Evolutionary conservation across 805 yeast genomes (phyloP), one percentile per base, ranked within the genome.

Genomic region (Wickerhamiella allomyrinae): DNA sequence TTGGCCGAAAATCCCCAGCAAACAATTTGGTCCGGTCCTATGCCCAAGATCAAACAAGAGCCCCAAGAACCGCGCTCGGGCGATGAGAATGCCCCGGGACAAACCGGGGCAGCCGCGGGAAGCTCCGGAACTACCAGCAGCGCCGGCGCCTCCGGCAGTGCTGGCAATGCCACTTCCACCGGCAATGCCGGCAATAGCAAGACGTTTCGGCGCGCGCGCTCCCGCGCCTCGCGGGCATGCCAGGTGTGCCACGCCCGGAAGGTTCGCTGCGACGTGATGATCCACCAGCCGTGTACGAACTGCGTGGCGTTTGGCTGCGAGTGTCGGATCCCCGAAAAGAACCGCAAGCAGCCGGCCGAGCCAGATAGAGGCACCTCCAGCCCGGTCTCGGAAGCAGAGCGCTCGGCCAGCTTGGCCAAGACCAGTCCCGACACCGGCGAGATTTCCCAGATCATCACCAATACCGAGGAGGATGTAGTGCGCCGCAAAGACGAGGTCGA

Each of bases 191-290:
- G 37, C n/a, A 41, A 41, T 11, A 31, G 33, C 17, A 27, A 21
- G 37, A 41, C 45, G 17, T 44, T 50, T 34, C 46, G 53, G 76
- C 48, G 71, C 14, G 53, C 50, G 13, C 47, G 55, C 13, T 51
- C 80, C 38, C 62, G 87, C 40, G 80, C 85, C 0, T 63, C 80
- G 7, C 60, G 83, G 37, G 89, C 87, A 2, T 80, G 91, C 55
- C 70, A 73, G 33, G 79, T 80, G n/a, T 82, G 91, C 54, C 76
- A 84, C 42, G 70, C 78, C 7, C 65, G 91, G 27, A 81, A 81
- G 52, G 91, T 81, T n/a, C 70, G 86, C 27, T 81, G 93, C 60
- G 65, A 61, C 44, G 65, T 61, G 44, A 79, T 67, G 11, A 57
- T 58, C 25, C 70, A 63, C 42, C 65, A 66, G 53, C 81, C 80